Percentiles rank a stretch among this genome's conserved stretches.
These are phyloP conservation scores for Cubamyces lactineus DNA, from an alignment of 768 basidiomycete genomes.

Conservation along the genomic window DNA sequence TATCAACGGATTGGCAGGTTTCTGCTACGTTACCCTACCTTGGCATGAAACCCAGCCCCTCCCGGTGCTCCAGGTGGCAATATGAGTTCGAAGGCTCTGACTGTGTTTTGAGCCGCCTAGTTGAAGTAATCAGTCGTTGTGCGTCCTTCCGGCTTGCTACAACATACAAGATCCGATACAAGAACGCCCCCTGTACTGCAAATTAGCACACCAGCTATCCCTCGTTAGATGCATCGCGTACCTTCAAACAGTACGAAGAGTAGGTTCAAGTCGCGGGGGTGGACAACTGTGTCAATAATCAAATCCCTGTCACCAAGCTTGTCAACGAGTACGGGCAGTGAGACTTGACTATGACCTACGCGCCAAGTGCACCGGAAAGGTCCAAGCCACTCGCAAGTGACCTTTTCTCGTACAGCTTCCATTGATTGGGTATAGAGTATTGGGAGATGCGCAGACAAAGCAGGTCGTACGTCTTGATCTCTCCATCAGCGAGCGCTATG, in stretches of 20 bases:
- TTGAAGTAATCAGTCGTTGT: constrained; percentile 28
- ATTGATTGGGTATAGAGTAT: constrained; percentile 74
- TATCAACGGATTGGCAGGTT: background rate
- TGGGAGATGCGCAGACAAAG: constrained; percentile 65
- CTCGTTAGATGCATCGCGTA: constrained; percentile 32
- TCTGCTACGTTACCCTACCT: constrained; percentile 42
- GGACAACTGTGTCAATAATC: constrained; percentile 63
- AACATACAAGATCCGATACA: constrained; percentile 58
- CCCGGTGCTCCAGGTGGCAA: constrained; percentile 84
- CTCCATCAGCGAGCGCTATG: constrained; percentile 54
- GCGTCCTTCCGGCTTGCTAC: background rate
- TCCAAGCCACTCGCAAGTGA: constrained; percentile 45
- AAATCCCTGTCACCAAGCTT: constrained; percentile 31
- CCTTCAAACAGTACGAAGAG: constrained; percentile 79
- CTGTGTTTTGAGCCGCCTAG: constrained; percentile 52
- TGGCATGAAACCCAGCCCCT: constrained; percentile 61
- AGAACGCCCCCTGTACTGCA: constrained; percentile 55
- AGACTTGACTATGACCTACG: constrained; percentile 38
- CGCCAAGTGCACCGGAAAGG: constrained; percentile 36
- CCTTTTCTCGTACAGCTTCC: constrained; percentile 72
- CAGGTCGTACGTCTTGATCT: constrained; percentile 78
- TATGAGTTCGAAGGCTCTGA: constrained; percentile 68
- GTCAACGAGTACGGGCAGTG: background rate
- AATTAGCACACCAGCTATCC: background rate
- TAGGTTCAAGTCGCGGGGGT: constrained; percentile 74